Evolutionary conservation across 2,329 filamentous ascomycete genomes (phyloP), one percentile per base, ranked within the genome.

Genomic region (Colletotrichum plurivorum): DNA sequence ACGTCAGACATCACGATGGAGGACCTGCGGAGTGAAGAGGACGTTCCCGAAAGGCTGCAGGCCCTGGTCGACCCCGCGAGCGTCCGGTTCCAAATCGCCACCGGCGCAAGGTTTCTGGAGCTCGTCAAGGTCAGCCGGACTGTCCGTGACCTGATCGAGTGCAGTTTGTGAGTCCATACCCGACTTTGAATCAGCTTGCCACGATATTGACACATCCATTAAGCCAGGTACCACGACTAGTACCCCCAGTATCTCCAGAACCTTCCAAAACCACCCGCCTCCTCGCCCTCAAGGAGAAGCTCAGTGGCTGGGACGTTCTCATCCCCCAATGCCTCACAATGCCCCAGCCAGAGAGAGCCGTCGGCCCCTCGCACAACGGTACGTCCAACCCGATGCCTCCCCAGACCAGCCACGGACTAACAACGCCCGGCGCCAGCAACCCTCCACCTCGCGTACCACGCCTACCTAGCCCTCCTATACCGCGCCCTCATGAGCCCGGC

Each of bases 401-500:
- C 9, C 49, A 13, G 41, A 43, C 41, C 13, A 43, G 13, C 41
- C 41, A 43, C 4, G 41, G 15, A 43, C 41, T 43, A 43, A 43
- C 41, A 43, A 31, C 27, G 31, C 41, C 10, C 4, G 22, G 22
- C 22, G 22, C 13, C 15, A 67, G 72, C 58, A 73, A 81, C 82
- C 6, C 75, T 85, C 2, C 81, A 84, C 59, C 73, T 85, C 0
- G 77, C 81, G 0, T 84, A 79, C 58, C 83, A 82, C 41, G 80
- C 83, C 27, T 75, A 79, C 3, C 78, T 84, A 54, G 80, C 80
- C 2, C 77, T 85, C 0, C 75, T 83, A 7, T 82, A 81, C 53
- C 78, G 84, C 4, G 83, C 81, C 0, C 75, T 85, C 1, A 84
- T 85, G 81, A 80, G 78, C 15, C 84, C 84, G 5, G 82, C 83